Conservation (phyloP, 75 land plant species). For the Cupressus sempervirens region DNA sequence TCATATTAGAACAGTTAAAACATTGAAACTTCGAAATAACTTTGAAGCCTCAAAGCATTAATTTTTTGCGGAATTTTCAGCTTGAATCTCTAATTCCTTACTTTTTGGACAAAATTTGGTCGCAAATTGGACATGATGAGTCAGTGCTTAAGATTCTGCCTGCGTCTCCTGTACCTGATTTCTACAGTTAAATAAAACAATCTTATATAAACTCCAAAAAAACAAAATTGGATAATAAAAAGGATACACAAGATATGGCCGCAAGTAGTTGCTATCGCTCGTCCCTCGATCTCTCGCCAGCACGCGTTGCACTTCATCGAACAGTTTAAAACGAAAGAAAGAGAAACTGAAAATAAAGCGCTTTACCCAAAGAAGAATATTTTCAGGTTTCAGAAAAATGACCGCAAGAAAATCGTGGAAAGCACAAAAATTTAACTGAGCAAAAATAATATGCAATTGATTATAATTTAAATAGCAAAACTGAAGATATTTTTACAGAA, state of each 20-base stretch:
- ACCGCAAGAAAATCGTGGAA: not conserved
- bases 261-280: conserved; percentile 86
- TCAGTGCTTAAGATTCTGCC: conserved; percentile 78
- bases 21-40: not conserved
- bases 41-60: not conserved
- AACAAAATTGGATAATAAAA: not conserved
- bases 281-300: conserved; percentile 94
- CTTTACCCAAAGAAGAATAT: not conserved
- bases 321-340: not conserved
- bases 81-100: conserved; percentile 13
- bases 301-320: conserved; percentile 97
- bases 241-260: conserved; percentile 95
- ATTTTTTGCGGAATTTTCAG: not conserved
- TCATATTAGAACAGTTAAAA: not conserved
- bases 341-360: not conserved
- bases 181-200: not conserved
- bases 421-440: not conserved
- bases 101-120: conserved; percentile 96
- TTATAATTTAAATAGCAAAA: not conserved
- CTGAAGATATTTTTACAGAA: not conserved
- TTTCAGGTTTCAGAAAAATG: not conserved
- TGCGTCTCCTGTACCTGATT: conserved; percentile 87
- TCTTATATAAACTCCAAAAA: conserved; percentile 10
- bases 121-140: conserved; percentile 90
- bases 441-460: not conserved